These are phyloP conservation scores for Globisporangium paddicum DNA, from an alignment of 352 stramenopile genomes.

Conservation along the genomic window DNA sequence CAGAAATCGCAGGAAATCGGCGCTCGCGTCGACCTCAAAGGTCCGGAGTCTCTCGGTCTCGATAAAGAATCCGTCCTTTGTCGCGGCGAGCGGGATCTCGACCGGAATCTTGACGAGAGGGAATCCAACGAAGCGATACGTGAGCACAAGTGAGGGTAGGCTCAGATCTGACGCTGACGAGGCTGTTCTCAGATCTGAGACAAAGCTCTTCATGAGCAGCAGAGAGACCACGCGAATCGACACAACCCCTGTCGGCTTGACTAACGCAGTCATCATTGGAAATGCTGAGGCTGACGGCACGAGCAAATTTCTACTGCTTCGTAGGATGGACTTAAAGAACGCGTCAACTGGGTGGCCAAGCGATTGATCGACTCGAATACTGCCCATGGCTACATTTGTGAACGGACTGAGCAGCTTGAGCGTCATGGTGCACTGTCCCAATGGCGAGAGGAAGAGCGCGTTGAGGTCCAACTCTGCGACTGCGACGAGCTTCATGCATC, in stretches of 20 bases:
- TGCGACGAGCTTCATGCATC: constrained; percentile 11
- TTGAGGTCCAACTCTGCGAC: constrained; percentile 5
- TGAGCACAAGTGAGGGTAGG: not conserved
- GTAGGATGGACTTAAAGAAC: constrained; percentile 15
- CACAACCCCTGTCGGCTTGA: not conserved
- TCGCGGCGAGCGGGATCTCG: not conserved
- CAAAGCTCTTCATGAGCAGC: constrained; percentile 16
- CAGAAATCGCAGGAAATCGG: constrained; percentile 7
- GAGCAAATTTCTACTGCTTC: not conserved
- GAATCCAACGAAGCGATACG: constrained; percentile 18
- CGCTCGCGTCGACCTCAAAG: constrained; percentile 8
- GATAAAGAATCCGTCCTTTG: constrained; percentile 12
- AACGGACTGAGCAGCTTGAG: constrained; percentile 17
- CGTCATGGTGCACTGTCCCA: not conserved
- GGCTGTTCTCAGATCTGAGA: not conserved
- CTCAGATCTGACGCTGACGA: not conserved
- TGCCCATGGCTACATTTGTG: constrained; percentile 9
- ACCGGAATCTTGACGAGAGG: not conserved
- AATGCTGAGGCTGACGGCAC: not conserved
- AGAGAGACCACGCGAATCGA: constrained; percentile 11
- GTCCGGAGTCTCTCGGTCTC: not conserved
- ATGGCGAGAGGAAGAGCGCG: constrained; percentile 20
- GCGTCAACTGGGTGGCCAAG: constrained; percentile 13
- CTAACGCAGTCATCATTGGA: not conserved
- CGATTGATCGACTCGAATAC: constrained; percentile 1